Percentiles rank a stretch among this genome's conserved stretches.
Conservation (phyloP, 805 yeast genomes). For the Schwanniomyces polymorphus region DNA sequence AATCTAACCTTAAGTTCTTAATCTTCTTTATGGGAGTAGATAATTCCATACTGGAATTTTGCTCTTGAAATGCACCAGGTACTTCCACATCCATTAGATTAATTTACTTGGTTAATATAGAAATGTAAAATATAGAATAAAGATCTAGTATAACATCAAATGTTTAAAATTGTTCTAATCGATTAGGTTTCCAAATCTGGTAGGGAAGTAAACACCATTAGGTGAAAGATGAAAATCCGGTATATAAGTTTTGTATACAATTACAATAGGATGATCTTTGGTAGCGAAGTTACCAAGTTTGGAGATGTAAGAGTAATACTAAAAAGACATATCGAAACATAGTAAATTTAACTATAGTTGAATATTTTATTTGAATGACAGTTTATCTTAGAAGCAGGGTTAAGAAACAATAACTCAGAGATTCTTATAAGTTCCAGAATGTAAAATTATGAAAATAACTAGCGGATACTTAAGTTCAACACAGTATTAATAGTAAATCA, state of each 20-base stretch:
- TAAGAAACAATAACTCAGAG: too few relatives aligned
- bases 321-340: too few relatives aligned
- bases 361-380: too few relatives aligned
- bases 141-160: neutral
- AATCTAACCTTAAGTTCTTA: conserved; percentile 27
- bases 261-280: too few relatives aligned
- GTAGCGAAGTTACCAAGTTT: too few relatives aligned
- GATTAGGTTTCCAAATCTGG: conserved; percentile 6
- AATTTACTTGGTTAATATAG: neutral
- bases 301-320: too few relatives aligned
- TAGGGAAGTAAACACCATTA: conserved; percentile 3
- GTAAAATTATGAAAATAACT: too few relatives aligned
- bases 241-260: neutral
- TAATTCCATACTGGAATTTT: conserved; percentile 11
- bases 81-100: conserved; percentile 11
- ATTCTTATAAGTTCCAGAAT: too few relatives aligned
- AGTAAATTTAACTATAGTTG: too few relatives aligned
- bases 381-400: too few relatives aligned
- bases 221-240: neutral
- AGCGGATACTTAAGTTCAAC: too few relatives aligned
- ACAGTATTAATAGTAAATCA: too few relatives aligned
- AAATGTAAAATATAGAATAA: neutral
- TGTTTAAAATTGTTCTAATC: neutral
- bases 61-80: conserved; percentile 4
- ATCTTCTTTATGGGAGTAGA: conserved; percentile 43